phyloP scores from a whole-genome alignment of 2,329 filamentous ascomycete genomes.

The Alternaria sp. region DNA sequence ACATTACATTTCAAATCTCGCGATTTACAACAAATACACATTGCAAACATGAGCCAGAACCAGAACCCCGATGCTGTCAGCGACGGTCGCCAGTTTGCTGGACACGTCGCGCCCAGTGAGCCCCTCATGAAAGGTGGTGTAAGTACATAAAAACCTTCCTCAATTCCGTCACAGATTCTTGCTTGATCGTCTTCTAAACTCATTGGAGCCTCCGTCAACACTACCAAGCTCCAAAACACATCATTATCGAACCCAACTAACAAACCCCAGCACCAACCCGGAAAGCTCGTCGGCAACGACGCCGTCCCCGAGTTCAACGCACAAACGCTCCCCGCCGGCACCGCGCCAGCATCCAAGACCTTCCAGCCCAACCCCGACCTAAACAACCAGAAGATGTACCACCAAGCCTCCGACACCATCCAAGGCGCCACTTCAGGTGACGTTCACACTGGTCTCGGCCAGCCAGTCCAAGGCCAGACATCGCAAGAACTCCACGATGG shows the following conservation, averaged over 20 bases:
- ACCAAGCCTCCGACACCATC: slow-evolving; percentile 56
- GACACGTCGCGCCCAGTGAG: slow-evolving; percentile 58
- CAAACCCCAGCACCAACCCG: slow-evolving; percentile 66
- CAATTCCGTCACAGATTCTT: not conserved
- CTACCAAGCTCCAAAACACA: not conserved
- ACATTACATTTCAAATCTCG: not conserved
- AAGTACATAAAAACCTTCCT: slow-evolving; percentile 38
- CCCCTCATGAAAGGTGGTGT: slow-evolving; percentile 63
- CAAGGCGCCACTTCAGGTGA: slow-evolving; percentile 60
- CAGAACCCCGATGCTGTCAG: slow-evolving; percentile 61
- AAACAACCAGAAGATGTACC: slow-evolving; percentile 52
- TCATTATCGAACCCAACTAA: not conserved
- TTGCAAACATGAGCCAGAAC: slow-evolving; percentile 57
- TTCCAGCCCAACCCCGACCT: slow-evolving; percentile 55
- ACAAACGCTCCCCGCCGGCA: slow-evolving; percentile 66
- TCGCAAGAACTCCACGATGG: slow-evolving; percentile 58
- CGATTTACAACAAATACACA: slow-evolving; percentile 14
- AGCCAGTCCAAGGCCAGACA: slow-evolving; percentile 59
- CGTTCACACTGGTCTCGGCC: slow-evolving; percentile 61
- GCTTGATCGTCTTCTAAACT: not conserved
- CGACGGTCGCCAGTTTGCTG: slow-evolving; percentile 62
- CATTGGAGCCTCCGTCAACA: too few species aligned
- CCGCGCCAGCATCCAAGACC: slow-evolving; percentile 61
- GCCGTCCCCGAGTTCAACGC: slow-evolving; percentile 68
- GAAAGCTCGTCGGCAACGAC: slow-evolving; percentile 65